Conservation (phyloP, 768 basidiomycete species). For the Podaxis rugospora region DNA sequence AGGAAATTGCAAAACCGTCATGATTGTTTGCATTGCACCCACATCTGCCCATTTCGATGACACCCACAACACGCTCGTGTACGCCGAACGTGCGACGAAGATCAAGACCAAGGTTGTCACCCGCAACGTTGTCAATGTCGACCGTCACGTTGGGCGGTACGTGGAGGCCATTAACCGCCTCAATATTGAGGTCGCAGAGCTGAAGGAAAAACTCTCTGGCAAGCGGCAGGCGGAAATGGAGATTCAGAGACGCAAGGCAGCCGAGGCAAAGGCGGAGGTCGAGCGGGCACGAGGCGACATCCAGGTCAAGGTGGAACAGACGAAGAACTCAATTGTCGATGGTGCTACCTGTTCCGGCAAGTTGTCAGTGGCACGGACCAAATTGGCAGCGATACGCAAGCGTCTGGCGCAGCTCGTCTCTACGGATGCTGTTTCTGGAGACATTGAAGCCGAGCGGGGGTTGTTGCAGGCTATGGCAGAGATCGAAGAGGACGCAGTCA, state of each 20-base stretch:
- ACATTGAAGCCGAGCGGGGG: slow-evolving; percentile 66
- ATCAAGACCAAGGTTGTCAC: slow-evolving; percentile 98
- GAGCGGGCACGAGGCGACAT: slow-evolving; percentile 73
- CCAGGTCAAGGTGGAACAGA: slow-evolving; percentile 66
- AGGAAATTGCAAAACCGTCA: slow-evolving; percentile 98
- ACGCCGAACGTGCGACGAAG: slow-evolving; percentile 96
- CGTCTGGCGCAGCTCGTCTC: slow-evolving; percentile 56
- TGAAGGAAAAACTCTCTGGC: slow-evolving; percentile 81
- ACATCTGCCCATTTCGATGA: slow-evolving; percentile 96
- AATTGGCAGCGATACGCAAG: slow-evolving; percentile 56
- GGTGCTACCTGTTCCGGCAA: slow-evolving; percentile 74
- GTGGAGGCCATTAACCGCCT: slow-evolving; percentile 92
- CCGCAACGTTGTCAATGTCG: slow-evolving; percentile 91
- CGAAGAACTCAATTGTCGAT: slow-evolving; percentile 63
- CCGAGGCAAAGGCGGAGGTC: slow-evolving; percentile 70
- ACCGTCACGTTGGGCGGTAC: slow-evolving; percentile 92
- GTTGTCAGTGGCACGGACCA: slow-evolving; percentile 63
- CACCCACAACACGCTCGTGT: slow-evolving; percentile 96
- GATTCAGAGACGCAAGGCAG: slow-evolving; percentile 57
- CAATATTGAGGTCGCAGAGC: slow-evolving; percentile 75
- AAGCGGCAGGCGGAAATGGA: slow-evolving; percentile 62
- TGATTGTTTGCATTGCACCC: slow-evolving; percentile 97
- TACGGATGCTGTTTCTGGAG: slow-evolving; percentile 30
- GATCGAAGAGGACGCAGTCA: slow-evolving; percentile 67
- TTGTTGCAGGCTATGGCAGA: slow-evolving; percentile 62